Base-by-base conservation (phyloP, 2,329 filamentous ascomycete genomes). In the Pseudohalonectria lignicola region DNA sequence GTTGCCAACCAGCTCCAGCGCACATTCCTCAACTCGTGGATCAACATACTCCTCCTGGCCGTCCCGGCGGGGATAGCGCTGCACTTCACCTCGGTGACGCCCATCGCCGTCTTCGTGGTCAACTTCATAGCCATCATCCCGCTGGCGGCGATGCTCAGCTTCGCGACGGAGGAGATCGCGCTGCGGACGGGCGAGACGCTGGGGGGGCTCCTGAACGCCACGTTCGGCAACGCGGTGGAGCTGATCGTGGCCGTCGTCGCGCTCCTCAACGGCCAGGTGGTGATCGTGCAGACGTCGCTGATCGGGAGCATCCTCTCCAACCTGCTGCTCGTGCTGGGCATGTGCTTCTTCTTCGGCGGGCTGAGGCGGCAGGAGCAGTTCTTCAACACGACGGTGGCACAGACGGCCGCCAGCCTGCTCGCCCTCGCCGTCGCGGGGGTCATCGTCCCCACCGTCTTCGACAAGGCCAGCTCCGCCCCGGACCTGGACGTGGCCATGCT, bases 51-150 rank as follows among this genome's bases (percentile, higher is more conserved):
- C 19, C 64, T 94, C 17, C 37, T 94, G 13, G 77, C 80, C 17
- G 86, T 84, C 0, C 88, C 88, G 0, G 74, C 78, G 25, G 88
- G 88, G 41, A 86, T 94, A 50, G 82, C 74, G 2, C 57, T 50
- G 37, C 75, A 84, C 50, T 86, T 76, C 15, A 46, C 52, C 4
- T 49, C 55, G 10, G 62, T 82, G 37, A 66, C 71, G 51, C 65
- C 69, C 3, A 67, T 82, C 41, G 72, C 69, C 23, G 67, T 92
- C 34, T 95, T 95, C 52, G 75, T 88, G 40, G 74, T 95, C 60
- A 95, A 95, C 63, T 95, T 95, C 52, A 74, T 95, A 45, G 90
- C 87, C 41, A 94, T 94, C 47, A 79, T 94, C 39, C 86, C 86
- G 0, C 68, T 94, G 31, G 86, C 86, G 9, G 82, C 79, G 11